Conservation (phyloP, 305 asterid genomes). For the Fraxinus sp. region DNA sequence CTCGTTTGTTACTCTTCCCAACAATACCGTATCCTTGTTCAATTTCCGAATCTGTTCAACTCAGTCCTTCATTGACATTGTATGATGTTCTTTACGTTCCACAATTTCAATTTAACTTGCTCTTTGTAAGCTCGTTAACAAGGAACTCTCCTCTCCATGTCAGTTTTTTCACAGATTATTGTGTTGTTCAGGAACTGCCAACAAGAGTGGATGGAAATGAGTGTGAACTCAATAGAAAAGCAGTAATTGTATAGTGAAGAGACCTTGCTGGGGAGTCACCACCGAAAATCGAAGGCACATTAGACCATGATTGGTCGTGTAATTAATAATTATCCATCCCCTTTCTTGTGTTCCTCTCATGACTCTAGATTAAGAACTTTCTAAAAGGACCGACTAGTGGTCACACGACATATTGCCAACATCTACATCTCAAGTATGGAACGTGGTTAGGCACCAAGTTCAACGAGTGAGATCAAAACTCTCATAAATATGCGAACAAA, state of each 20-base stretch:
- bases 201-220: no score
- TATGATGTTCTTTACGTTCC: no score
- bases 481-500: background rate
- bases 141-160: no score
- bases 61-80: no score
- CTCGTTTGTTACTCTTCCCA: no score
- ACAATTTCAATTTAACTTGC: no score
- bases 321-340: background rate
- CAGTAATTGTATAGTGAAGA: background rate
- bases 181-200: no score
- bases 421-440: background rate
- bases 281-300: background rate
- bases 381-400: background rate
- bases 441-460: background rate
- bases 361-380: background rate
- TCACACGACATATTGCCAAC: background rate
- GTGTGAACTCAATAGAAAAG: no score
- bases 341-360: background rate
- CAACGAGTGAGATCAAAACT: background rate
- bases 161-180: no score
- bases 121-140: no score
- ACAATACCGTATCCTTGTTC: no score
- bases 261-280: background rate
- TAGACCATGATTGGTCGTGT: background rate
- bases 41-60: no score